Evolutionary conservation across 225 moss, liverwort and hornwort species (phyloP), one percentile per base, ranked within the genome.

Genomic region (Lunularia cruciata): DNA sequence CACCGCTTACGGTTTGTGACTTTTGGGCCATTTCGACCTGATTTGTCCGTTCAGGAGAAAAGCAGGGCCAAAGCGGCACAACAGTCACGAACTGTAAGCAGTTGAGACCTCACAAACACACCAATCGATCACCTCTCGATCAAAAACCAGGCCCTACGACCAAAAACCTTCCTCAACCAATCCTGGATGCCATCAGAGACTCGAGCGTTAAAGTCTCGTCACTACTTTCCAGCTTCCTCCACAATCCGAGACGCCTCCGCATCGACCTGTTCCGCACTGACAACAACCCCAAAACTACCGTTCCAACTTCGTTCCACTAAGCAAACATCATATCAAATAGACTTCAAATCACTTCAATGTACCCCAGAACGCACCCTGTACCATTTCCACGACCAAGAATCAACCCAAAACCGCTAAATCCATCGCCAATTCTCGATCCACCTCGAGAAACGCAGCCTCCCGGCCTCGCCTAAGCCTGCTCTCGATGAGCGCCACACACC

Each of bases 41-140:
- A 46, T 64, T 46, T 46, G 42, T 64, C 63, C 63, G 8, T 46
- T 4, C 14, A 62, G 63, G 45, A 64, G 23, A 64, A 31, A 64
- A 27, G 46, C 63, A 64, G 46, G 45, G 63, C 63, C 63, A 46
- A 64, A 45, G 45, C 46, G 46, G 45, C 63, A 64, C 63, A 64
- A 45, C 18, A 64, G 63, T 64, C 63, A 64, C 45, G 63, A 64
- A 64, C 63, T 64, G 63, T 64, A 64, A 64, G 45, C 63, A 64
- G 63, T 64, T 64, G 63, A 64, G 63, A 64, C 30, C 45, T 46
- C 63, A 46, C 4, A 46, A 64, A 45, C 30, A 63, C 63, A 43
- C 63, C 26, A 25, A 28, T 45, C 63, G 13, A 64, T 10, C 45
- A 28, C 43, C 15, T 64, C 63, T 47, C 45, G 45, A 45, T 64